These are phyloP conservation scores for Dactylis glomerata DNA, from an alignment of 176 grass and related monocot genomes.

Conservation along the genomic window DNA sequence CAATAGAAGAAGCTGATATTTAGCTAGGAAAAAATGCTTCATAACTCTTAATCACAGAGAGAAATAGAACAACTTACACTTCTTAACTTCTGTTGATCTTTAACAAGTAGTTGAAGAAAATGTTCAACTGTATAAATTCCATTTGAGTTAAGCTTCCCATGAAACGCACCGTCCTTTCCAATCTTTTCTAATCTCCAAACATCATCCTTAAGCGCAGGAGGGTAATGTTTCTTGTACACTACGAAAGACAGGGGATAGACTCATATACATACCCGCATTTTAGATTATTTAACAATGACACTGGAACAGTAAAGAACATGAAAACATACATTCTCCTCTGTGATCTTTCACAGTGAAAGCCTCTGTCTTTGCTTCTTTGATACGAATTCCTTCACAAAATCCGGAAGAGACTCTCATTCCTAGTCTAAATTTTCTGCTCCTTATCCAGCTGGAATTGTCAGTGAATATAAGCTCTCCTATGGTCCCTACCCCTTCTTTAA, in stretches of 20 bases:
- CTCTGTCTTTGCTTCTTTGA: constrained; percentile 87
- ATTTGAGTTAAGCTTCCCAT: constrained; percentile 61
- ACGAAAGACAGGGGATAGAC: constrained; percentile 6
- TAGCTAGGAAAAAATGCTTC: constrained; percentile 3
- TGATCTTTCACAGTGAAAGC: constrained; percentile 93
- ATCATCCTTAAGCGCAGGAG: constrained; percentile 76
- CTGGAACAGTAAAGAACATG: neutral
- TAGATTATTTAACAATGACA: constrained; percentile 21
- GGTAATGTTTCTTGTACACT: constrained; percentile 97
- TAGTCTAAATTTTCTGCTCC: constrained; percentile 85
- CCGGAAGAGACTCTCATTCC: constrained; percentile 64
- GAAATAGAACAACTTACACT: constrained; percentile 54
- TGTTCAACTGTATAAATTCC: constrained; percentile 73
- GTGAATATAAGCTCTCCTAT: constrained; percentile 85
- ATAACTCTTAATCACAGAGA: constrained; percentile 1
- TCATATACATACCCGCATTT: constrained; percentile 22
- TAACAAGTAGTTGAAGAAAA: constrained; percentile 80
- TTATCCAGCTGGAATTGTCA: constrained; percentile 92
- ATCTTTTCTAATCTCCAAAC: constrained; percentile 96
- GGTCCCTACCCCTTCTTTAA: constrained; percentile 93
- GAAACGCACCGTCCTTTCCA: constrained; percentile 84
- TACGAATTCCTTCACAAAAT: constrained; percentile 62
- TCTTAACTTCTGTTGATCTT: constrained; percentile 69
- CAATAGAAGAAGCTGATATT: constrained; percentile 10
- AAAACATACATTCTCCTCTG: constrained; percentile 83